A percentile compares a stretch with the other conserved stretches of the same genome.
Conservation (phyloP, 208 protist genomes). For the Leptomonas pyrrhocoris region DNA sequence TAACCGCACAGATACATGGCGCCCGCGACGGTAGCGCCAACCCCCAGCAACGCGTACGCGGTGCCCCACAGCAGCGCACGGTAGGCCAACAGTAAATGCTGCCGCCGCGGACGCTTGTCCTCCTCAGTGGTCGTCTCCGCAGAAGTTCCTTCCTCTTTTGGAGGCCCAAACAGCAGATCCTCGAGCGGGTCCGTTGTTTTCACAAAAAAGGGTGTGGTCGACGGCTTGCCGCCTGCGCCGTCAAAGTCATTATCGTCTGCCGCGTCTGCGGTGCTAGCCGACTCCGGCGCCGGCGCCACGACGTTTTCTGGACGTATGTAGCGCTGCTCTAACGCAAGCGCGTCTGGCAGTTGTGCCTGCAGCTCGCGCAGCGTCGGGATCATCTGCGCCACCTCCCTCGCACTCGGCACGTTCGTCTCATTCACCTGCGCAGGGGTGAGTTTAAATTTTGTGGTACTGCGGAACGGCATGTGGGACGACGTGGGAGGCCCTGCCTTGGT, state of each 20-base stretch:
- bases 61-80: slow-evolving; percentile 74
- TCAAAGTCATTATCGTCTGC: neutral
- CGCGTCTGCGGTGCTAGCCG: neutral
- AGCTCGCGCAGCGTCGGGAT: slow-evolving; percentile 63
- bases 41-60: slow-evolving; percentile 60
- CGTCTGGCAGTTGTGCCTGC: slow-evolving; percentile 57
- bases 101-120: neutral
- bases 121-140: slow-evolving; percentile 1
- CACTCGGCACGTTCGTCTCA: slow-evolving; percentile 64
- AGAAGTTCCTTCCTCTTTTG: slow-evolving; percentile 23
- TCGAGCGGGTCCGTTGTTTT: slow-evolving; percentile 49
- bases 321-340: slow-evolving; percentile 50
- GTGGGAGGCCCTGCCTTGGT: neutral
- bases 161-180: slow-evolving; percentile 36
- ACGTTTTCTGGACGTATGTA: slow-evolving; percentile 32
- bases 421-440: slow-evolving; percentile 59
- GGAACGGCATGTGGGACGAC: slow-evolving; percentile 26
- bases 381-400: slow-evolving; percentile 52
- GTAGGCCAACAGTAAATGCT: slow-evolving; percentile 76
- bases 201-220: slow-evolving; percentile 21
- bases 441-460: slow-evolving; percentile 43
- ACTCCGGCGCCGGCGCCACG: neutral
- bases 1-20: slow-evolving; percentile 72
- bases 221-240: neutral
- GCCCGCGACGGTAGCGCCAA: slow-evolving; percentile 33